A percentile compares a stretch with the other conserved stretches of the same genome.
Conservation (phyloP, 2,329 filamentous ascomycete species). For the Akanthomyces uredinophilus region DNA sequence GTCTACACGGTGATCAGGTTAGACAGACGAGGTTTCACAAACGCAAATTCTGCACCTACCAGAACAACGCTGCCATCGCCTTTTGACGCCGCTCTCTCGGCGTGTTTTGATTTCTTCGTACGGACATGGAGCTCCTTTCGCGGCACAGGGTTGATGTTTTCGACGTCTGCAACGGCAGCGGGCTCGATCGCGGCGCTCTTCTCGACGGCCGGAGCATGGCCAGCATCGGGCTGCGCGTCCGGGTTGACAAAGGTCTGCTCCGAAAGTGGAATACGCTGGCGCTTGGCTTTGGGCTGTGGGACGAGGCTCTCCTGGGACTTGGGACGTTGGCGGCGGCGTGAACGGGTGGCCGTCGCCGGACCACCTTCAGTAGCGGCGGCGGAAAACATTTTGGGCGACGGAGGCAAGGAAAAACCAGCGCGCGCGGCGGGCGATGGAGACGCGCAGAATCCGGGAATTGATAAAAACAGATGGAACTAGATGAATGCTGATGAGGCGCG, state of each 20-base stretch:
- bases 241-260: slow-evolving; percentile 54
- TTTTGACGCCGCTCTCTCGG: slow-evolving; percentile 56
- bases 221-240: slow-evolving; percentile 47
- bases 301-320: slow-evolving; percentile 48
- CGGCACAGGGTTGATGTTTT: slow-evolving; percentile 34
- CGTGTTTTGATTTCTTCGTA: slow-evolving; percentile 57
- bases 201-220: slow-evolving; percentile 47
- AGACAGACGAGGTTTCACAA: slow-evolving; percentile 17
- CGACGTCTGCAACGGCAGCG: slow-evolving; percentile 41
- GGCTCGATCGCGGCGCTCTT: slow-evolving; percentile 41
- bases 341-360: slow-evolving; percentile 52
- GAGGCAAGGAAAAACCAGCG: slow-evolving; percentile 12
- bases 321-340: slow-evolving; percentile 57
- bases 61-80: slow-evolving; percentile 63
- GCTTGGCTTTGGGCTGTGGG: slow-evolving; percentile 59
- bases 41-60: slow-evolving; percentile 38
- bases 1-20: slow-evolving; percentile 47
- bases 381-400: slow-evolving; percentile 50
- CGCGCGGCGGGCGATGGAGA: neutral
- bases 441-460: slow-evolving; percentile 8
- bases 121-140: slow-evolving; percentile 55
- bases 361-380: slow-evolving; percentile 47
- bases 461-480: slow-evolving; percentile 7
- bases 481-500: slow-evolving; percentile 4
- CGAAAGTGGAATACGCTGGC: slow-evolving; percentile 52